These are phyloP conservation scores for Phoma sp. DNA, from an alignment of 2,329 filamentous ascomycete species.

Conservation along the genomic window DNA sequence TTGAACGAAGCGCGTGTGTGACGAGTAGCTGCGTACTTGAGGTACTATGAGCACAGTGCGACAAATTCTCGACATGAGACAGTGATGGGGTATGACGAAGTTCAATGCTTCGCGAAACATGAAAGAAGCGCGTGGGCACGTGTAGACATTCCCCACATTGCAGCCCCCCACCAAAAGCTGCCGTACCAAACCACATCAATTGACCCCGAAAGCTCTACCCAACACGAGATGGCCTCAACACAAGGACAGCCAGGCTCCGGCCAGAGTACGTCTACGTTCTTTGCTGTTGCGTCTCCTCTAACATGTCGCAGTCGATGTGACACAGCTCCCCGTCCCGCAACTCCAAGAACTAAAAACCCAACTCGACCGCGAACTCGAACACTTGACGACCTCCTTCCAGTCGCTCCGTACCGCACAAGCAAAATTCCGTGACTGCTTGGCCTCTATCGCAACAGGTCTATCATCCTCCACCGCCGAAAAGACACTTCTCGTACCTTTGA, in stretches of 20 bases:
- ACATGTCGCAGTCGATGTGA: conserved; percentile 65
- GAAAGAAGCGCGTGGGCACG: conserved; percentile 30
- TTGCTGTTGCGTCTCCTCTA: not conserved
- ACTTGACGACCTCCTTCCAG: conserved; percentile 87
- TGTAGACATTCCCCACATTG: conserved; percentile 26
- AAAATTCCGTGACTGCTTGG: conserved; percentile 90
- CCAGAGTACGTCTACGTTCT: conserved; percentile 33
- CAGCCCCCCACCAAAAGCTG: conserved; percentile 32
- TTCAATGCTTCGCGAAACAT: conserved; percentile 4
- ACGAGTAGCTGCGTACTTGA: conserved; percentile 18
- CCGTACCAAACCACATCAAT: conserved; percentile 20
- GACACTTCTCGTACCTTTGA: conserved; percentile 87
- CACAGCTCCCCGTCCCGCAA: conserved; percentile 81
- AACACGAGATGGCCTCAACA: conserved; percentile 33
- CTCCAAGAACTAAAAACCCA: conserved; percentile 93
- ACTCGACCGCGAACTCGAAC: conserved; percentile 93
- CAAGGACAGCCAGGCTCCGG: conserved; percentile 36
- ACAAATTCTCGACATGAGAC: conserved; percentile 15
- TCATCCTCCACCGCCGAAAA: conserved; percentile 54
- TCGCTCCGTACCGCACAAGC: conserved; percentile 89
- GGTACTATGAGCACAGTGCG: not conserved
- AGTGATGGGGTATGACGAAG: conserved; percentile 6
- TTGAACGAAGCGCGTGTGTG: conserved; percentile 14
- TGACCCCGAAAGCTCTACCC: conserved; percentile 9
- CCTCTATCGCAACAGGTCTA: conserved; percentile 72